Evolutionary conservation across 495 filamentous ascomycete species (phyloP).

Genomic region (Xylaria acuta): DNA sequence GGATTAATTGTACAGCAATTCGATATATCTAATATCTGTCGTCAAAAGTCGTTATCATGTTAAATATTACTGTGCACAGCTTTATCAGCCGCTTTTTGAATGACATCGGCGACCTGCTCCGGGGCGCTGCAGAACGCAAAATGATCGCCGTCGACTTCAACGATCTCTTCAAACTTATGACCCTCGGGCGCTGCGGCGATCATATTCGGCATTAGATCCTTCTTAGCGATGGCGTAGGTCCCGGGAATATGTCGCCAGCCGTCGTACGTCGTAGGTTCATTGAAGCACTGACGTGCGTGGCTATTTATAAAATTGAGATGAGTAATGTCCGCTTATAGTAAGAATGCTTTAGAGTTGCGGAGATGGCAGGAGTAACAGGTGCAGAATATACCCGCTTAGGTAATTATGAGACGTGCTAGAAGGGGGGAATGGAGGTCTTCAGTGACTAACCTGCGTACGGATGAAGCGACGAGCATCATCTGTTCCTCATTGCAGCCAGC

Average conservation of each 20-base stretch:
- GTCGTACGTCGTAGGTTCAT: conserved; percentile 2
- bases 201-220: conserved; percentile 24
- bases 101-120: conserved; percentile 15
- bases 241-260: conserved; percentile 21
- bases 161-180: conserved; percentile 17
- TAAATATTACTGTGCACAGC: not conserved
- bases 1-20: not conserved
- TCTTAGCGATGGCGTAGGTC: conserved; percentile 9
- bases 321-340: not conserved
- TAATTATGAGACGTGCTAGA: not conserved
- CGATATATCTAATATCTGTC: not conserved
- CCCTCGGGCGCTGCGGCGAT: conserved; percentile 20
- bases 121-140: conserved; percentile 17
- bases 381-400: not conserved
- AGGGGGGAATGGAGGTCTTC: too few relatives aligned
- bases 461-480: not conserved
- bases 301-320: not conserved
- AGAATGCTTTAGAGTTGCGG: too few relatives aligned
- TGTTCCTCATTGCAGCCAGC: conserved; percentile 20
- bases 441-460: conserved; percentile 2
- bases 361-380: not conserved
- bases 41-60: not conserved
- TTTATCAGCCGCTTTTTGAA: conserved; percentile 13
- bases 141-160: conserved; percentile 22
- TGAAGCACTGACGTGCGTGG: conserved; percentile 20